Percentiles rank a stretch among this genome's conserved stretches.
Conservation (phyloP, 768 basidiomycete species). For the Amanita pseudoporphyria region DNA sequence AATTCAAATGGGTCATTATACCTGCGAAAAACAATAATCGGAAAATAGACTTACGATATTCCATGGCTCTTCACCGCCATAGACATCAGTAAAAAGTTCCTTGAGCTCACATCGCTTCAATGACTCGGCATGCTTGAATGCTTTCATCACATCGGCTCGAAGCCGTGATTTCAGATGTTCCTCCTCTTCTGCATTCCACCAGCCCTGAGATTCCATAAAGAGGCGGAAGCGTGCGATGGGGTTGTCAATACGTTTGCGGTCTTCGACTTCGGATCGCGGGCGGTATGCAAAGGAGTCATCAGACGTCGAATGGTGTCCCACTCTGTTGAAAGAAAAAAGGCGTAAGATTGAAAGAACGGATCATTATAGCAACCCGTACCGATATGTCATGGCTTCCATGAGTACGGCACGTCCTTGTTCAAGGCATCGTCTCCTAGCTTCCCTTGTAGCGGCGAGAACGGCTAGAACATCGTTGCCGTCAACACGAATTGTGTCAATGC, state of each 20-base stretch:
- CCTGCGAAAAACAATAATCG: not conserved
- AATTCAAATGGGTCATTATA: conserved; percentile 3
- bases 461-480: conserved; percentile 92
- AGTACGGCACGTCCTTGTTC: conserved; percentile 76
- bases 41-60: conserved; percentile 52
- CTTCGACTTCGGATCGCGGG: conserved; percentile 81
- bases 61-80: conserved; percentile 79
- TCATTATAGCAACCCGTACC: conserved; percentile 28
- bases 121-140: conserved; percentile 71
- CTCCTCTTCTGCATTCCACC: conserved; percentile 79
- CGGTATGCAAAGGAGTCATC: conserved; percentile 96
- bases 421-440: conserved; percentile 61
- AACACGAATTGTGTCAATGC: conserved; percentile 84
- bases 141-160: conserved; percentile 64
- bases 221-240: conserved; percentile 79
- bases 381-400: conserved; percentile 87
- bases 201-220: conserved; percentile 73
- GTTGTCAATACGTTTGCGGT: conserved; percentile 85
- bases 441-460: conserved; percentile 63
- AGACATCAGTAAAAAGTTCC: conserved; percentile 81
- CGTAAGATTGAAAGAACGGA: conserved; percentile 4
- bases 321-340: conserved; percentile 29
- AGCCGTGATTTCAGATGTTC: conserved; percentile 56
- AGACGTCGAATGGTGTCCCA: conserved; percentile 93
- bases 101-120: conserved; percentile 61